Conservation (phyloP, 768 basidiomycete species). For the Calocybe indica region DNA sequence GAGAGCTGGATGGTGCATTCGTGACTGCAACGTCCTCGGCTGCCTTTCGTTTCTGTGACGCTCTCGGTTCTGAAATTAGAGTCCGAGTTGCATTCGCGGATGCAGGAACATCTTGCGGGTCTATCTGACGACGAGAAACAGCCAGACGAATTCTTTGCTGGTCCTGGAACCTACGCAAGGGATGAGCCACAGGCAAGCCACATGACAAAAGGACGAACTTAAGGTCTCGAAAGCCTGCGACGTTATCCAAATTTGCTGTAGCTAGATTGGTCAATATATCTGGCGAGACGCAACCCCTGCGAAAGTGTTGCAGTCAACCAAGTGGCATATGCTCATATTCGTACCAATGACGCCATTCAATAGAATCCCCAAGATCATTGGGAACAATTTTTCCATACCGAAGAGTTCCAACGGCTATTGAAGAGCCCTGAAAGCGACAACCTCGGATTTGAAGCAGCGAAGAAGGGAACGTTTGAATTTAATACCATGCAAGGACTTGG, state of each 20-base stretch:
- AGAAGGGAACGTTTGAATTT: neutral
- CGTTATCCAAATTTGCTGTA: slow-evolving; percentile 27
- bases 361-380: slow-evolving; percentile 49
- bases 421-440: slow-evolving; percentile 28
- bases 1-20: slow-evolving; percentile 2
- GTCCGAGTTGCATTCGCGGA: slow-evolving; percentile 26
- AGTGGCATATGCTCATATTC: slow-evolving; percentile 7
- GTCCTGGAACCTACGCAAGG: slow-evolving; percentile 43
- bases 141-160: slow-evolving; percentile 59
- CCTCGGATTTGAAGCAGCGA: neutral
- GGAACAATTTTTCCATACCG: slow-evolving; percentile 54
- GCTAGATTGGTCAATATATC: slow-evolving; percentile 48
- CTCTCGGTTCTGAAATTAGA: neutral
- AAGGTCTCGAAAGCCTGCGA: slow-evolving; percentile 47
- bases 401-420: slow-evolving; percentile 49
- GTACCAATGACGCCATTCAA: slow-evolving; percentile 78
- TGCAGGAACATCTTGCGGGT: slow-evolving; percentile 50
- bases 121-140: slow-evolving; percentile 45
- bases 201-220: slow-evolving; percentile 30
- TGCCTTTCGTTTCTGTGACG: slow-evolving; percentile 36
- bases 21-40: slow-evolving; percentile 14
- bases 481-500: slow-evolving; percentile 48
- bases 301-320: neutral
- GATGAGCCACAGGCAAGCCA: neutral
- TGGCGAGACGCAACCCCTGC: slow-evolving; percentile 69